Conservation (phyloP, 2,329 filamentous ascomycete species). For the Colletotrichum tamarilloi region DNA sequence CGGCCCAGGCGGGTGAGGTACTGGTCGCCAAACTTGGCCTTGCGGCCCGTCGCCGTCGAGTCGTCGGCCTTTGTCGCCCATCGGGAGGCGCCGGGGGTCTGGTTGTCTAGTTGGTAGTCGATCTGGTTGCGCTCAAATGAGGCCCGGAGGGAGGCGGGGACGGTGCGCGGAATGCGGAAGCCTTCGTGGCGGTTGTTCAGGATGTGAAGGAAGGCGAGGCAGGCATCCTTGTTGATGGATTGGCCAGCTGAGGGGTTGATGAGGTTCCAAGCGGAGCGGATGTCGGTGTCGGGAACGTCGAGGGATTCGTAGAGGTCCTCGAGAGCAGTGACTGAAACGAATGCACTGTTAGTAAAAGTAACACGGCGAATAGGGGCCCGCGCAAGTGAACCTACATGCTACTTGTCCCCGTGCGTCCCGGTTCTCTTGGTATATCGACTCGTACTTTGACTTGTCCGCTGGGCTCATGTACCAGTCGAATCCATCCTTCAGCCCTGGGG, state of each 20-base stretch:
- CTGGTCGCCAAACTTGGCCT: slow-evolving; percentile 97
- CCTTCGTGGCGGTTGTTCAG: slow-evolving; percentile 96
- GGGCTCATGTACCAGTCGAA: slow-evolving; percentile 99
- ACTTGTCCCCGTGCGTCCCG: slow-evolving; percentile 88
- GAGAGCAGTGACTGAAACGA: slow-evolving; percentile 75
- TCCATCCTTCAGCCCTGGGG: slow-evolving; percentile 88
- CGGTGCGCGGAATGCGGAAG: slow-evolving; percentile 89
- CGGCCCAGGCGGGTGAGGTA: slow-evolving; percentile 93
- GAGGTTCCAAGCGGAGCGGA: slow-evolving; percentile 95
- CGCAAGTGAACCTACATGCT: slow-evolving; percentile 66
- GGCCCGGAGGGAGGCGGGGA: slow-evolving; percentile 89
- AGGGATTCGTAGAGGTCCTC: slow-evolving; percentile 87
- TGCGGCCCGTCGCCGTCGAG: slow-evolving; percentile 84
- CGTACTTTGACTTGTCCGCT: slow-evolving; percentile 90
- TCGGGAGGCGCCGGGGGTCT: slow-evolving; percentile 71
- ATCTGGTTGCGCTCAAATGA: slow-evolving; percentile 97
- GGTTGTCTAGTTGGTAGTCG: slow-evolving; percentile 91
- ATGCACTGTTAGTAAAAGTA: slow-evolving; percentile 1
- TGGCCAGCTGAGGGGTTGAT: slow-evolving; percentile 89
- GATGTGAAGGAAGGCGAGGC: slow-evolving; percentile 94
- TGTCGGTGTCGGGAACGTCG: slow-evolving; percentile 79
- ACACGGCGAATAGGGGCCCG: neutral
- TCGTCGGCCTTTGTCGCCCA: slow-evolving; percentile 87
- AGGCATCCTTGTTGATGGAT: slow-evolving; percentile 93
- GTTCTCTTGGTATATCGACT: slow-evolving; percentile 96